Conservation (phyloP, 495 filamentous ascomycete genomes). For the Friedmanniomyces simplex region DNA sequence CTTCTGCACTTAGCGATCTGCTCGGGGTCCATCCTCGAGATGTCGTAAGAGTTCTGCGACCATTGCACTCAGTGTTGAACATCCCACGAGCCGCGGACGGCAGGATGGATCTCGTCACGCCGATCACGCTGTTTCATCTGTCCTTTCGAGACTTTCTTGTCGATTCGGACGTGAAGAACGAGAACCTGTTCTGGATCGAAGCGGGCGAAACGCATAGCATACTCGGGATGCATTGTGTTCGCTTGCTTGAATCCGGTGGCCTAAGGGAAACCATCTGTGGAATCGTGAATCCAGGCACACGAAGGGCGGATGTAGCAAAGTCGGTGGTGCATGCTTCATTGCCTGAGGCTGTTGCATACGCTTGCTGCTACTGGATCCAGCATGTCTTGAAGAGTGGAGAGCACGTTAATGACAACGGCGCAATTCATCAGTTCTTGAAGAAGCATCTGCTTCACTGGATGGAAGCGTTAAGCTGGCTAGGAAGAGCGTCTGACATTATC, state of each 20-base stretch:
- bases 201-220: slow-evolving; percentile 13
- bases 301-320: slow-evolving; percentile 1
- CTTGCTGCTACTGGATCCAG: slow-evolving; percentile 27
- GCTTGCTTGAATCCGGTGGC: slow-evolving; percentile 9
- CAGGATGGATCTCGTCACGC: slow-evolving; percentile 3
- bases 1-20: slow-evolving; percentile 18
- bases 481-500: slow-evolving; percentile 11
- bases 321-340: neutral
- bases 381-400: slow-evolving; percentile 20
- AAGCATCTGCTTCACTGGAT: slow-evolving; percentile 23
- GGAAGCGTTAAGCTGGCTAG: slow-evolving; percentile 16
- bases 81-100: slow-evolving; percentile 17
- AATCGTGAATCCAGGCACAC: slow-evolving; percentile 2
- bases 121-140: slow-evolving; percentile 35
- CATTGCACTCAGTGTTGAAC: slow-evolving; percentile 30
- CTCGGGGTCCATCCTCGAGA: neutral
- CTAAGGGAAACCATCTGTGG: slow-evolving; percentile 13
- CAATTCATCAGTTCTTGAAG: slow-evolving; percentile 17
- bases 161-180: slow-evolving; percentile 26
- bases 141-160: slow-evolving; percentile 46
- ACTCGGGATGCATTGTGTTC: slow-evolving; percentile 16
- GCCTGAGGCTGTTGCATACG: slow-evolving; percentile 23
- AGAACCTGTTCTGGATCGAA: slow-evolving; percentile 18
- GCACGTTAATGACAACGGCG: slow-evolving; percentile 7
- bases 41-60: slow-evolving; percentile 9